Evolutionary conservation across 164 flowering plant genomes (phyloP).

Genomic region (Cinnamomum chago): DNA sequence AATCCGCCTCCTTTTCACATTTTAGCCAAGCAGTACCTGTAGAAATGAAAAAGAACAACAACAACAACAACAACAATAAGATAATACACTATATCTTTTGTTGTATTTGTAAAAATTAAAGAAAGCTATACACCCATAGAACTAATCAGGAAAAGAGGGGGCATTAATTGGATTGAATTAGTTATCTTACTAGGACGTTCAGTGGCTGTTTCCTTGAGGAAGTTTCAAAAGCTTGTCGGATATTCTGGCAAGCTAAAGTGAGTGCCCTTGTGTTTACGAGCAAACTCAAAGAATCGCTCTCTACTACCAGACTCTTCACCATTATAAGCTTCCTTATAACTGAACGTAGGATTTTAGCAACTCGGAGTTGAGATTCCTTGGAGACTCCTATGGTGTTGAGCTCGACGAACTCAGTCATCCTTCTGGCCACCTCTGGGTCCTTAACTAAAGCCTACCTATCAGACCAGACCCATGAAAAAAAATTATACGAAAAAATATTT

Average conservation of each 20-base stretch:
- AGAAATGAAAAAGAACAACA: constrained; percentile 15
- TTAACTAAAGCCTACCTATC: constrained; percentile 70
- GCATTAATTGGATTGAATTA: too few species aligned
- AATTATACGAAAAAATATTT: too few species aligned
- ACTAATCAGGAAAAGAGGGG: too few species aligned
- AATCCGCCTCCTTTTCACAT: constrained; percentile 63
- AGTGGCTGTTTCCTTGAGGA: constrained; percentile 14
- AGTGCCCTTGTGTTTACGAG: constrained; percentile 18
- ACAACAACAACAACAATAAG: too few species aligned
- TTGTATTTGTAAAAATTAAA: too few species aligned
- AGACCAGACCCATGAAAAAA: neutral
- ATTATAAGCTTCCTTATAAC: constrained; percentile 36
- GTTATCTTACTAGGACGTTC: constrained; percentile 45
- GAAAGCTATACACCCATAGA: too few species aligned
- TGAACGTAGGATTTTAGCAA: constrained; percentile 47
- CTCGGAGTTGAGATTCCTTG: constrained; percentile 63
- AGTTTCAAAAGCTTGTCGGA: constrained; percentile 34
- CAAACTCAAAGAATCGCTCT: constrained; percentile 36
- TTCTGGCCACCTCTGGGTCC: constrained; percentile 48
- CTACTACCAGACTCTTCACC: neutral
- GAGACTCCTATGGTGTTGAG: constrained; percentile 60
- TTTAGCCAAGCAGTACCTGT: constrained; percentile 94
- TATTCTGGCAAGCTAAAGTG: constrained; percentile 53
- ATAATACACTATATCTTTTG: too few species aligned
- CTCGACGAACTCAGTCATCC: constrained; percentile 47